phyloP scores from a whole-genome alignment of 345 rosid species.

The Angophora floribunda region DNA sequence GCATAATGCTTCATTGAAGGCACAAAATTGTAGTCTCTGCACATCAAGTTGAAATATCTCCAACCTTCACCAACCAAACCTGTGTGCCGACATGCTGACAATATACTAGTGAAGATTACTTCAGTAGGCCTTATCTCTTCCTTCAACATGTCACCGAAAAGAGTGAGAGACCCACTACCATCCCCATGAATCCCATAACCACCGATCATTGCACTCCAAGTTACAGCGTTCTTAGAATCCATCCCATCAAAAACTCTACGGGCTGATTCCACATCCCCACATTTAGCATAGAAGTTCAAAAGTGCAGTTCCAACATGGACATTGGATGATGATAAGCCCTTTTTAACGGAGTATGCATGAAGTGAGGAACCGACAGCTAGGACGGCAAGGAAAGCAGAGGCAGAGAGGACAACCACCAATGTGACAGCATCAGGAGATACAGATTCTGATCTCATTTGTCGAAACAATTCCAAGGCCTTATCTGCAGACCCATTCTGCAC shows the following conservation, averaged over 20 bases:
- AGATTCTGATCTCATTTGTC: constrained; percentile 36
- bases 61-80: constrained; percentile 79
- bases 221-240: constrained; percentile 45
- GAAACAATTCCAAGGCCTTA: constrained; percentile 49
- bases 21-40: constrained; percentile 40
- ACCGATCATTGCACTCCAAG: constrained; percentile 88
- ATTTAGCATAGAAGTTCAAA: constrained; percentile 74
- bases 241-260: constrained; percentile 46
- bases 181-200: constrained; percentile 69
- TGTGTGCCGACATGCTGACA: constrained; percentile 70
- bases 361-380: constrained; percentile 51
- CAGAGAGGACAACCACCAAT: constrained; percentile 55
- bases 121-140: constrained; percentile 49
- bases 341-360: constrained; percentile 50
- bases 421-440: constrained; percentile 78
- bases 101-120: constrained; percentile 60
- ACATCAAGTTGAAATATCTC: constrained; percentile 53
- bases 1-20: constrained; percentile 74
- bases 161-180: constrained; percentile 31
- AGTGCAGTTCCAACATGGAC: constrained; percentile 79
- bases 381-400: constrained; percentile 55
- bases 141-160: constrained; percentile 52
- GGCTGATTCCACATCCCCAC: constrained; percentile 62
- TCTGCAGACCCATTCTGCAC: constrained; percentile 51
- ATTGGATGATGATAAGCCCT: constrained; percentile 39